phyloP scores from a whole-genome alignment of 2,329 filamentous ascomycete species.

The Xylariaceae sp. region DNA sequence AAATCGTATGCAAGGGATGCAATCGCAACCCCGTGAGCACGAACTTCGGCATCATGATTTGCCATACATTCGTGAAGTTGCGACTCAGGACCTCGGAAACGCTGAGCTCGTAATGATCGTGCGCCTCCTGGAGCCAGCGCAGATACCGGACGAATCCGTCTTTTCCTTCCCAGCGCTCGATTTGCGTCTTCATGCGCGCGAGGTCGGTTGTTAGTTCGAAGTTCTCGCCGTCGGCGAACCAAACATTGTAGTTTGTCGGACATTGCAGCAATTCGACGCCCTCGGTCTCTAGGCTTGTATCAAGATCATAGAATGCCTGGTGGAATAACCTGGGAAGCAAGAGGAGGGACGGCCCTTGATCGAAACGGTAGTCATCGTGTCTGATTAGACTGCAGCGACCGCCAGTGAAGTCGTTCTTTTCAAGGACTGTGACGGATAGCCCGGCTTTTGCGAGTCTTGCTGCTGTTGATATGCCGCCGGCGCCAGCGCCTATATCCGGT shows the following conservation, averaged over 20 bases:
- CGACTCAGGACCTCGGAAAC: slow-evolving; percentile 59
- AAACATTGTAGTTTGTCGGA: slow-evolving; percentile 70
- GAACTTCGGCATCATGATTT: slow-evolving; percentile 55
- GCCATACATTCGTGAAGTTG: slow-evolving; percentile 59
- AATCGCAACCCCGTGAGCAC: slow-evolving; percentile 53
- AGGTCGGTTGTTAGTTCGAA: slow-evolving; percentile 65
- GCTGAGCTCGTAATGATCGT: slow-evolving; percentile 64
- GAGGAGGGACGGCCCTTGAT: slow-evolving; percentile 70
- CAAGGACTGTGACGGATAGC: slow-evolving; percentile 67
- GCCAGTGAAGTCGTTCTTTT: slow-evolving; percentile 69
- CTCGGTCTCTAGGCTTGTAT: slow-evolving; percentile 58
- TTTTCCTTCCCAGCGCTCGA: slow-evolving; percentile 68
- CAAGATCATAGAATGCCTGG: slow-evolving; percentile 64
- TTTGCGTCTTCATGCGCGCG: slow-evolving; percentile 62
- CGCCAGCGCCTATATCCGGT: slow-evolving; percentile 53
- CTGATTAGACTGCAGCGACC: slow-evolving; percentile 64
- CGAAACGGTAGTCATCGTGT: slow-evolving; percentile 61
- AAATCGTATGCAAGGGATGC: slow-evolving; percentile 69
- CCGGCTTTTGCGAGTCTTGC: slow-evolving; percentile 67
- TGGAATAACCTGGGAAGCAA: slow-evolving; percentile 66
- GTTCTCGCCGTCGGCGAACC: slow-evolving; percentile 61
- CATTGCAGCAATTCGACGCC: slow-evolving; percentile 66
- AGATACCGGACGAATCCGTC: slow-evolving; percentile 67
- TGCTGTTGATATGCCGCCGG: slow-evolving; percentile 65
- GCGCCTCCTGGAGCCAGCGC: slow-evolving; percentile 59